Base-by-base conservation (phyloP, 345 rosid genomes). In the Turritis glabra region DNA sequence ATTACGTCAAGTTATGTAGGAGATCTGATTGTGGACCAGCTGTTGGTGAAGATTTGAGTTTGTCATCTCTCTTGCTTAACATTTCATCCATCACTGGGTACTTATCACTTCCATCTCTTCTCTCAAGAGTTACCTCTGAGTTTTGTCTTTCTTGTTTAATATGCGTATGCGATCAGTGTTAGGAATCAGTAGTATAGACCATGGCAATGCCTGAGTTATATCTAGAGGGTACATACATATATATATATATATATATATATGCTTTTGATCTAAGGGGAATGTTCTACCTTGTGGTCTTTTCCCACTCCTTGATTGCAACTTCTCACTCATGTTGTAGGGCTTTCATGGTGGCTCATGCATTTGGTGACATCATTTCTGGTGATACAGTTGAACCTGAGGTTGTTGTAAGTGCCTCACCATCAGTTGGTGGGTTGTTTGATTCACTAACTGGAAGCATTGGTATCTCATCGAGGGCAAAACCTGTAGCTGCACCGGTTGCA, bases 371-470 rank as follows among this genome's bases (percentile, higher is more conserved):
- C 67, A 60, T 94, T 76, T 81, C 90, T 48, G 93, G 97, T 33
- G 98, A 94, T 77, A 74, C 78, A 11, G 80, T 79, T 3, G 98
- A 94, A 71, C 97, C 96, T 67, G 98, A 94, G 79, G 93, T 91
- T 79, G 82, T 91, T 73, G 92, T 82, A 30, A 86, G 70, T 77
- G 79, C 81, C 10, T 79, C 96, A 50, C 93, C 96, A 22, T 88
- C 93, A 3, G 97, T 91, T 47, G 98, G 96, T 23, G 97, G 97
- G 13, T 72, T 94, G 84, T 85, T 94, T 75, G 98, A 94, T 82
- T 91, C 98, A n/a, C 80, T 94, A 38, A 94, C 97, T 53, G 97
- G 98, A 50, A 91, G 95, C 79, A 89, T 91, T 60, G 98, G 98
- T 71, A 89, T 93, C 72, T 85, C 98, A 7, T 83, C 98, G 25